A percentile compares a stretch with the other conserved stretches of the same genome.
Conservation (phyloP, 1,284 basidiomycete species). For the Cystobasidium pallidum region DNA sequence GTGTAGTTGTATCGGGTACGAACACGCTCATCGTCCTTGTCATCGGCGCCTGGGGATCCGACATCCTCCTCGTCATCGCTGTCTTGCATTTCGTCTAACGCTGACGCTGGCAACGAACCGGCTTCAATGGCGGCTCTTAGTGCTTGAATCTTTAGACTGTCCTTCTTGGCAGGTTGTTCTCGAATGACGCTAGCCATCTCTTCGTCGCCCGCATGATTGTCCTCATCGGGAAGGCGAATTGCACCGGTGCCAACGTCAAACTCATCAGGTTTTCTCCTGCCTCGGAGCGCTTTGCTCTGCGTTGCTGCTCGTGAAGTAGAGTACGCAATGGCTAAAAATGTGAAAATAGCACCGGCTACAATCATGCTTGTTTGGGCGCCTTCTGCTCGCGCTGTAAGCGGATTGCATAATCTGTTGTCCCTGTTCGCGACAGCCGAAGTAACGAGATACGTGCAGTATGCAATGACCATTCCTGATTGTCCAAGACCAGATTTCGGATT, state of each 20-base stretch:
- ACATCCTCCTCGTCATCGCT: conserved; percentile 76
- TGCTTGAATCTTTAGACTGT: conserved; percentile 90
- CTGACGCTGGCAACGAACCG: conserved; percentile 80
- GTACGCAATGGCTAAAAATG: conserved; percentile 96
- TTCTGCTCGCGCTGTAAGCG: conserved; percentile 67
- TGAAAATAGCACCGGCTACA: conserved; percentile 89
- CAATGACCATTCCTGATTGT: conserved; percentile 93
- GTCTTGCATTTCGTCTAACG: conserved; percentile 75
- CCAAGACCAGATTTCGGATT: conserved; percentile 94
- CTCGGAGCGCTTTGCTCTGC: conserved; percentile 85
- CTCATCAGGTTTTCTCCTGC: conserved; percentile 63
- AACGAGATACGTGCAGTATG: conserved; percentile 94
- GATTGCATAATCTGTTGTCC: conserved; percentile 81
- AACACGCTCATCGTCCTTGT: conserved; percentile 86
- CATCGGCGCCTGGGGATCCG: conserved; percentile 64
- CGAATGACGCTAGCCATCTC: conserved; percentile 72
- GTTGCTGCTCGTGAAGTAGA: conserved; percentile 95
- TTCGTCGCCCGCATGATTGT: conserved; percentile 56
- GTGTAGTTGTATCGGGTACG: conserved; percentile 99
- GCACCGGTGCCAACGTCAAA: conserved; percentile 60
- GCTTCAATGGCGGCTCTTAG: conserved; percentile 93
- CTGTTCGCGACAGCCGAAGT: conserved; percentile 94
- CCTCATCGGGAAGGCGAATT: conserved; percentile 66
- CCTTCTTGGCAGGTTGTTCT: conserved; percentile 81
- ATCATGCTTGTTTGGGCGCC: conserved; percentile 84